A percentile compares a stretch with the other conserved stretches of the same genome.
Conservation (phyloP, 768 basidiomycete genomes). For the Kwoniella dejecticola region DNA sequence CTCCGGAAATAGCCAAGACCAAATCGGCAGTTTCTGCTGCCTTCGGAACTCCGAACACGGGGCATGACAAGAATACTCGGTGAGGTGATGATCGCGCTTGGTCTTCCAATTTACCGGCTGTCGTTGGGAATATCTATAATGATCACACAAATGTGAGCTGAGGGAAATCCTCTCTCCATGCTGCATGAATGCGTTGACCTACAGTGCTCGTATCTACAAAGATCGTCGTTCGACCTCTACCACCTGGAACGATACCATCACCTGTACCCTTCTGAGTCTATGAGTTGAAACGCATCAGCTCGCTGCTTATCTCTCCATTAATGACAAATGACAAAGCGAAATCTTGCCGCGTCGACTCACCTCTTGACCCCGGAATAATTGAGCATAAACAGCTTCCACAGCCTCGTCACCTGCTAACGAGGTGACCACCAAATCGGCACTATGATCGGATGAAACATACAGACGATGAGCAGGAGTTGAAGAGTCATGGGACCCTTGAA, state of each 20-base stretch:
- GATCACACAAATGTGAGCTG: constrained; percentile 1
- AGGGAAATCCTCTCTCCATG: no score
- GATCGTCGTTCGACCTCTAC: constrained; percentile 62
- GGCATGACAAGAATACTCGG: constrained; percentile 70
- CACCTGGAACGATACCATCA: constrained; percentile 45
- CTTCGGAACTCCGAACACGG: constrained; percentile 70
- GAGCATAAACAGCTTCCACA: constrained; percentile 66
- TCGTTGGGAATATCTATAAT: constrained; percentile 51
- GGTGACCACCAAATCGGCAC: constrained; percentile 76
- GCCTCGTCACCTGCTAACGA: constrained; percentile 72
- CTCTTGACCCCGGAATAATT: constrained; percentile 65
- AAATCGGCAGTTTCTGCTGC: constrained; percentile 69
- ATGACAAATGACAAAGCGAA: not conserved
- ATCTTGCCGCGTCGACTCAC: no score
- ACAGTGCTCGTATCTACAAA: constrained; percentile 87
- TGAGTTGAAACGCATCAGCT: not conserved
- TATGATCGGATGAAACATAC: constrained; percentile 2
- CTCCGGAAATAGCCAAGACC: constrained; percentile 75
- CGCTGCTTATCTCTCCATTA: not conserved
- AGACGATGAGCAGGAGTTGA: no score
- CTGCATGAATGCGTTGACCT: constrained; percentile 42
- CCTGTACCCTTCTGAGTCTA: constrained; percentile 52
- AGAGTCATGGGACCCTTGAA: no score
- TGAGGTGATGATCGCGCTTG: constrained; percentile 65
- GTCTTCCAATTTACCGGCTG: constrained; percentile 62